Evolutionary conservation across 768 basidiomycete genomes (phyloP).

Genomic region (Lanmaoa rubissima): DNA sequence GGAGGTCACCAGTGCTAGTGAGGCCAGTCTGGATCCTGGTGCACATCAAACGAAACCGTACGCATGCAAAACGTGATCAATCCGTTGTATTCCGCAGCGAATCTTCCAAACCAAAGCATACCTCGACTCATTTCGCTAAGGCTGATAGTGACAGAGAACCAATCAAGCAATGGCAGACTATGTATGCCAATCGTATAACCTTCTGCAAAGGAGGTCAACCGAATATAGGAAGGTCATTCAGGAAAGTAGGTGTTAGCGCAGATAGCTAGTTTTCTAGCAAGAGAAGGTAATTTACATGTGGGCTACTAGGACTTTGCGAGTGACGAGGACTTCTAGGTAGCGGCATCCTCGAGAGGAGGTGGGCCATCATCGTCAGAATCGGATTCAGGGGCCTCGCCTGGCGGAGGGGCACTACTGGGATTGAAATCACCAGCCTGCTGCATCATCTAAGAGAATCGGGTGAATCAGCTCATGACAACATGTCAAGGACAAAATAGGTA

Average conservation of each 20-base stretch:
- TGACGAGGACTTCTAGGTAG: background rate
- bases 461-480: conserved; percentile 3
- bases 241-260: background rate
- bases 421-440: conserved; percentile 23
- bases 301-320: background rate
- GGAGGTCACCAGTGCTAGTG: too few relatives aligned
- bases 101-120: background rate
- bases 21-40: too few relatives aligned
- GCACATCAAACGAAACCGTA: too few relatives aligned
- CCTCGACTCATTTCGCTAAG: too few relatives aligned
- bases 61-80: too few relatives aligned
- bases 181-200: background rate
- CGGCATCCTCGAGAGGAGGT: conserved; percentile 75
- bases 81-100: background rate
- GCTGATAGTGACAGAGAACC: background rate
- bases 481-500: conserved; percentile 22
- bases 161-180: background rate
- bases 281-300: conserved; percentile 16
- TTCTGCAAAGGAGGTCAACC: background rate
- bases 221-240: background rate
- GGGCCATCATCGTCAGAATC: conserved; percentile 61
- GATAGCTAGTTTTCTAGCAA: conserved; percentile 3
- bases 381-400: conserved; percentile 24
- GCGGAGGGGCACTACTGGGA: too few relatives aligned
- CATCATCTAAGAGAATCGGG: conserved; percentile 39